Conservation (phyloP, 805 yeast species). For the Priceomyces melissophilus region DNA sequence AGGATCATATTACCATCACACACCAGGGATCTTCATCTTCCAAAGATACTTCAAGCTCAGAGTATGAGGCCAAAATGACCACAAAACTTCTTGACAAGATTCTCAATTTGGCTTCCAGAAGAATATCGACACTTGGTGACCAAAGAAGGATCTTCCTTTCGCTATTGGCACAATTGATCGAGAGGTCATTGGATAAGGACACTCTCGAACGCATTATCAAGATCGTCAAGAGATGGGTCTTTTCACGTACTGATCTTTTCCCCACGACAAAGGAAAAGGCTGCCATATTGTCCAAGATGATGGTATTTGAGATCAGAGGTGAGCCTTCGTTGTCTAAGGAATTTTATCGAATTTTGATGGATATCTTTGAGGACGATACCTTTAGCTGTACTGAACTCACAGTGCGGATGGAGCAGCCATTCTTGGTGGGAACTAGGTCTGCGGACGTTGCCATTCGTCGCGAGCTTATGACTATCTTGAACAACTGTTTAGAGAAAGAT, state of each 20-base stretch:
- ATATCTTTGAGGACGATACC: slow-evolving; percentile 76
- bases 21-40: slow-evolving; percentile 43
- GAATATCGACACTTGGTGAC: slow-evolving; percentile 87
- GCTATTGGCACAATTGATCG: slow-evolving; percentile 83
- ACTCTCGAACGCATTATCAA: slow-evolving; percentile 70
- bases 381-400: slow-evolving; percentile 84
- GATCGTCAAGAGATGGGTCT: slow-evolving; percentile 87
- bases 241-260: slow-evolving; percentile 74
- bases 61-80: slow-evolving; percentile 76
- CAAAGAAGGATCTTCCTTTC: slow-evolving; percentile 87
- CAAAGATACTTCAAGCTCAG: slow-evolving; percentile 37
- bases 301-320: slow-evolving; percentile 85
- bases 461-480: slow-evolving; percentile 74
- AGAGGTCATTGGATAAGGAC: slow-evolving; percentile 75
- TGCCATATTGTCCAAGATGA: slow-evolving; percentile 88
- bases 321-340: slow-evolving; percentile 73
- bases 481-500: slow-evolving; percentile 73
- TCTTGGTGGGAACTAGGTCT: slow-evolving; percentile 86
- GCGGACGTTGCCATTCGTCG: slow-evolving; percentile 72
- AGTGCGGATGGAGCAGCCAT: slow-evolving; percentile 94
- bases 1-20: slow-evolving; percentile 73
- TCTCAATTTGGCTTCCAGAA: slow-evolving; percentile 69
- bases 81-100: slow-evolving; percentile 73
- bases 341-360: slow-evolving; percentile 82
- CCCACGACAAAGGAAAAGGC: slow-evolving; percentile 97